Conservation (phyloP, 2,329 filamentous ascomycete genomes). For the Beauveria caledonica region DNA sequence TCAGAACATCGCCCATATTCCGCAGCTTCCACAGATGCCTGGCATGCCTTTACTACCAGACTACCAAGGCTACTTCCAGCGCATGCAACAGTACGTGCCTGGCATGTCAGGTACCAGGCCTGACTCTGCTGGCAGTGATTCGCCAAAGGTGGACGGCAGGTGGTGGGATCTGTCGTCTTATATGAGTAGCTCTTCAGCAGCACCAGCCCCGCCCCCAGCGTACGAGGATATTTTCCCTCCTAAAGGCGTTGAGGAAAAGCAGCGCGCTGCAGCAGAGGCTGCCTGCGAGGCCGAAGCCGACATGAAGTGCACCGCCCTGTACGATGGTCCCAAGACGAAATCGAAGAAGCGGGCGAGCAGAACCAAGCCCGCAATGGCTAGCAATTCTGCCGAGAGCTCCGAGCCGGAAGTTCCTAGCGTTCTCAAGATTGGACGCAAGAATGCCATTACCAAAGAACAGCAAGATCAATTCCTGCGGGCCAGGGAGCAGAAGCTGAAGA, state of each 20-base stretch:
- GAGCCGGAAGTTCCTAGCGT: constrained; percentile 32
- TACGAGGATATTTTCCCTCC: constrained; percentile 73
- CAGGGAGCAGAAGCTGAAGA: constrained; percentile 55
- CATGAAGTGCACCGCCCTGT: constrained; percentile 45
- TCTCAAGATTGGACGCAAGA: constrained; percentile 54
- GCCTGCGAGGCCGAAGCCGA: constrained; percentile 52
- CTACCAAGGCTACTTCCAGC: constrained; percentile 61
- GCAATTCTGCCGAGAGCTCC: neutral
- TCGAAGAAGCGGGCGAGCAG: constrained; percentile 20
- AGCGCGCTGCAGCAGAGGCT: constrained; percentile 48
- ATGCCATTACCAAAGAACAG: constrained; percentile 56
- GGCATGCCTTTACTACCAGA: constrained; percentile 58
- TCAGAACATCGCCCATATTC: constrained; percentile 46
- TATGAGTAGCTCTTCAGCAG: constrained; percentile 36
- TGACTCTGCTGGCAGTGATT: constrained; percentile 33
- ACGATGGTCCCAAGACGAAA: constrained; percentile 32
- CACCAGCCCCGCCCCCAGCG: constrained; percentile 56
- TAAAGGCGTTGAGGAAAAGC: constrained; percentile 45
- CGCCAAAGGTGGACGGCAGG: constrained; percentile 40
- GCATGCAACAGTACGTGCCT: constrained; percentile 66
- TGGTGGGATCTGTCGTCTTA: constrained; percentile 63
- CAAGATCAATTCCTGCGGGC: constrained; percentile 54
- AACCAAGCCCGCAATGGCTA: constrained; percentile 18
- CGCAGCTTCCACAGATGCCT: constrained; percentile 56
- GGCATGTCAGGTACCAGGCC: constrained; percentile 47